Evolutionary conservation across 2,329 filamentous ascomycete genomes (phyloP).

Genomic region (Metarhizium album): DNA sequence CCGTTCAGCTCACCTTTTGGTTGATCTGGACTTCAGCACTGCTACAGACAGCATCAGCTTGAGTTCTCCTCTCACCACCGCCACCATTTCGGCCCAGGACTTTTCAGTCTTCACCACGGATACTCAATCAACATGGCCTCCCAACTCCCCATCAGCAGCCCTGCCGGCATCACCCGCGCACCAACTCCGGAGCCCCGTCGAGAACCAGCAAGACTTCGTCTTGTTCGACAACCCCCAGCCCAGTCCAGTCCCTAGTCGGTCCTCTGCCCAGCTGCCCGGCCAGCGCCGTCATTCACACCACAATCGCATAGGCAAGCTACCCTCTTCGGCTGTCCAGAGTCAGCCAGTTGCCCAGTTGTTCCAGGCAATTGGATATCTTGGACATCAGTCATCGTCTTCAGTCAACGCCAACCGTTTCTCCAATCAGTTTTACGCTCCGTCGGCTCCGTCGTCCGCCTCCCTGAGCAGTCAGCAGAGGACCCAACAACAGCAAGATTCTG

Average conservation of each 20-base stretch:
- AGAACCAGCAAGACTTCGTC: conserved; percentile 61
- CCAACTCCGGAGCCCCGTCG: conserved; percentile 41
- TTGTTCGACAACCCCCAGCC: conserved; percentile 53
- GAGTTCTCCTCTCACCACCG: conserved; percentile 42
- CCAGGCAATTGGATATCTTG: conserved; percentile 46
- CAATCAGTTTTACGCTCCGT: conserved; percentile 56
- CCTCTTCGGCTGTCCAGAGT: conserved; percentile 36
- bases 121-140: conserved; percentile 72
- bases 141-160: conserved; percentile 53
- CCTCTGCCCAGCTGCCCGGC: conserved; percentile 27
- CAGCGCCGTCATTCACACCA: conserved; percentile 36
- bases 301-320: conserved; percentile 33
- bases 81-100: conserved; percentile 55
- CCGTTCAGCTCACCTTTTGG: conserved; percentile 42
- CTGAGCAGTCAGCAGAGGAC: conserved; percentile 39
- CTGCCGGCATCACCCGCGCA: conserved; percentile 53
- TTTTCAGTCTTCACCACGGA: conserved; percentile 73
- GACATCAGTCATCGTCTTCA: conserved; percentile 43
- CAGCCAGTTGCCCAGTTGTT: conserved; percentile 49
- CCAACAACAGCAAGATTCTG: conserved; percentile 19
- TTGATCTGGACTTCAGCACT: conserved; percentile 58
- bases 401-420: conserved; percentile 46
- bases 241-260: conserved; percentile 25
- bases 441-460: conserved; percentile 48
- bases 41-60: conserved; percentile 46